Evolutionary conservation across 23 red algal species (phyloP).

Genomic region (Cyanidium caldarium): DNA sequence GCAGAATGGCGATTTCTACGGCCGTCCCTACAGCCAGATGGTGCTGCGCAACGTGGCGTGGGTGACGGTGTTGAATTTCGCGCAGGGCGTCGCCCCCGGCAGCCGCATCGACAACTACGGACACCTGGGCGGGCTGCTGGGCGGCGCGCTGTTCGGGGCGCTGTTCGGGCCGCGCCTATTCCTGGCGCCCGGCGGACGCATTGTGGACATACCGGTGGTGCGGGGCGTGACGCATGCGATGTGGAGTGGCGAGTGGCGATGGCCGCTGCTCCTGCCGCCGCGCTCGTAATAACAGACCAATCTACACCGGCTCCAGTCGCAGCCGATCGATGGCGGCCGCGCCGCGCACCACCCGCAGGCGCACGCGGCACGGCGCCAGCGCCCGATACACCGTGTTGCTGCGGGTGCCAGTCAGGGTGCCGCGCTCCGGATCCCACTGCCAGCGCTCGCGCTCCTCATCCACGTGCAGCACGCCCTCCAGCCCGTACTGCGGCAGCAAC

Average conservation of each 20-base stretch:
- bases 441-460: conserved; percentile 22
- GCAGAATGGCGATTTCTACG: conserved; percentile 21
- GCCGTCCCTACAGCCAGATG: conserved; percentile 12
- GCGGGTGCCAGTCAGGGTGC: neutral
- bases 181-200: neutral
- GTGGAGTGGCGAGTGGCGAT: too few species aligned
- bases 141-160: conserved; percentile 19
- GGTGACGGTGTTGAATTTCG: conserved; percentile 64
- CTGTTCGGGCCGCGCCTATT: conserved; percentile 12
- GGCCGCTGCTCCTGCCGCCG: too few species aligned
- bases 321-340: neutral
- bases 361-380: neutral
- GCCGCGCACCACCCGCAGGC: neutral
- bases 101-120: conserved; percentile 87
- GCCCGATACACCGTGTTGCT: neutral
- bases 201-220: neutral
- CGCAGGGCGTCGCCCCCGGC: conserved; percentile 34
- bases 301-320: neutral
- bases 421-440: neutral
- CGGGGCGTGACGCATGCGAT: too few species aligned
- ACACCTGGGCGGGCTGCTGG: conserved; percentile 77
- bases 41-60: conserved; percentile 33
- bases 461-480: conserved; percentile 74
- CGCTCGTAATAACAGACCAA: too few species aligned
- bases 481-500: conserved; percentile 73